Percentiles rank a stretch among this genome's conserved stretches.
Conservation (phyloP, 345 rosid species). For the Erucastrum elatum region DNA sequence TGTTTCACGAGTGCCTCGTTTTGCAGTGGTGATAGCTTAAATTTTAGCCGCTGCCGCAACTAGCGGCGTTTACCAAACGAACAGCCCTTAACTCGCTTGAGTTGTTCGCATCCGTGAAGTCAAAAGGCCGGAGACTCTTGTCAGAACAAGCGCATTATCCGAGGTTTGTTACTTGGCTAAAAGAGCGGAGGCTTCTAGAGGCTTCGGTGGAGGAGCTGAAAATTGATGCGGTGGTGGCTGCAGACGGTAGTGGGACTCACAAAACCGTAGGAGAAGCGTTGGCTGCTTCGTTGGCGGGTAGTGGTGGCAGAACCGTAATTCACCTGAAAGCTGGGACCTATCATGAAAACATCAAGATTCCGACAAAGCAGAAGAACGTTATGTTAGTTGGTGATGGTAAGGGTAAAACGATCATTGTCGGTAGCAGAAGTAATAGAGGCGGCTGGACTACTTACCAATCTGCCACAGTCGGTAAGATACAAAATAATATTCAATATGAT, state of each 20-base stretch:
- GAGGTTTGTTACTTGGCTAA: slow-evolving; percentile 30
- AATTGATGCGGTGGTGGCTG: slow-evolving; percentile 52
- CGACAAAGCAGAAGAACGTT: slow-evolving; percentile 52
- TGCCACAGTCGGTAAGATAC: slow-evolving; percentile 55
- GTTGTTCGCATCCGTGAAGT: slow-evolving; percentile 30
- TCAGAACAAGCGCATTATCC: slow-evolving; percentile 24
- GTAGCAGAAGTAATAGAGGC: slow-evolving; percentile 40
- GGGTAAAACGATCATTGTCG: slow-evolving; percentile 51
- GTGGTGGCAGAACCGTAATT: slow-evolving; percentile 48
- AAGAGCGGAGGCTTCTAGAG: slow-evolving; percentile 47
- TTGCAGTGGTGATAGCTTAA: too few relatives aligned
- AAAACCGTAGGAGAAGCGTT: slow-evolving; percentile 47
- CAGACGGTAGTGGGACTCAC: slow-evolving; percentile 60
- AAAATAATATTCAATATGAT: too few relatives aligned
- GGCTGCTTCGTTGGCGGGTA: slow-evolving; percentile 32
- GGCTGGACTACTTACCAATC: slow-evolving; percentile 52
- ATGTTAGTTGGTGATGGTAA: slow-evolving; percentile 66
- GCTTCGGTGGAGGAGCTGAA: slow-evolving; percentile 45
- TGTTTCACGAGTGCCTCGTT: too few relatives aligned
- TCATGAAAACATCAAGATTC: slow-evolving; percentile 46
- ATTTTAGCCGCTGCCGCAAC: too few relatives aligned
- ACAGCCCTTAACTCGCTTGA: slow-evolving; percentile 32
- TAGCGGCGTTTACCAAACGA: too few relatives aligned
- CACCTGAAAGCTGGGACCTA: slow-evolving; percentile 56
- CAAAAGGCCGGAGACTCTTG: slow-evolving; percentile 17